These are phyloP conservation scores for Pleomassaria siparia DNA, from an alignment of 2,329 filamentous ascomycete genomes.

Conservation along the genomic window DNA sequence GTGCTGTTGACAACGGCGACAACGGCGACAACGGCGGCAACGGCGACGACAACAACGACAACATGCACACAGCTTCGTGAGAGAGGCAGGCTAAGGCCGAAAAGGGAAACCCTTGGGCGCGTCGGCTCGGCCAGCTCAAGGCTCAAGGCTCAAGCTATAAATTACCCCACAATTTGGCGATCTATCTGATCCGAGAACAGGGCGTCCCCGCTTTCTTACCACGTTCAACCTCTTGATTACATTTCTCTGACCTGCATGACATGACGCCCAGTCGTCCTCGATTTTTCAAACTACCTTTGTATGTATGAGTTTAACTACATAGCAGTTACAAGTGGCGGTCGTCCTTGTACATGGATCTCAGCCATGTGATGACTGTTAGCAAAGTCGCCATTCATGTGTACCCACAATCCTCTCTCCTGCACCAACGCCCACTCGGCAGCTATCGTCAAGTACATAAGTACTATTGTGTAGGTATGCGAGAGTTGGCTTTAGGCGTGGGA, in stretches of 20 bases:
- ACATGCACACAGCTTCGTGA: constrained; percentile 27
- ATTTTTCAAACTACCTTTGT: constrained; percentile 16
- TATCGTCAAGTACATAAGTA: constrained; percentile 2
- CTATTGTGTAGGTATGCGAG: no score
- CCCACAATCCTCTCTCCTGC: constrained; percentile 8
- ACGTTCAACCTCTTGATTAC: constrained; percentile 29
- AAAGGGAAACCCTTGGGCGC: no score
- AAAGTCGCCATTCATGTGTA: constrained; percentile 5
- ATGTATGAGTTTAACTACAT: not conserved
- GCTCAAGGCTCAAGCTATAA: no score
- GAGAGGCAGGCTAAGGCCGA: constrained; percentile 26
- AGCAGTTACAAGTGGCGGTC: no score
- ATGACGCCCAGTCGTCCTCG: constrained; percentile 33
- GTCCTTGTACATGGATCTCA: constrained; percentile 9
- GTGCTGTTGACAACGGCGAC: no score
- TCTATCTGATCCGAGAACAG: constrained; percentile 22
- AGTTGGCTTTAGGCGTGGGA: constrained; percentile 12
- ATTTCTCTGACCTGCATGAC: constrained; percentile 36
- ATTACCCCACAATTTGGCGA: constrained; percentile 44
- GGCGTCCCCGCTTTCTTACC: constrained; percentile 39
- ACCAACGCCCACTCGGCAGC: not conserved
- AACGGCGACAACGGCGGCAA: no score
- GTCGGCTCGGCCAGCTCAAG: constrained; percentile 12
- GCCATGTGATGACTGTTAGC: constrained; percentile 16
- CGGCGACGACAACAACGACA: constrained; percentile 1